Evolutionary conservation across 331 rosid genomes (phyloP).

Genomic region (Quercus phellos): DNA sequence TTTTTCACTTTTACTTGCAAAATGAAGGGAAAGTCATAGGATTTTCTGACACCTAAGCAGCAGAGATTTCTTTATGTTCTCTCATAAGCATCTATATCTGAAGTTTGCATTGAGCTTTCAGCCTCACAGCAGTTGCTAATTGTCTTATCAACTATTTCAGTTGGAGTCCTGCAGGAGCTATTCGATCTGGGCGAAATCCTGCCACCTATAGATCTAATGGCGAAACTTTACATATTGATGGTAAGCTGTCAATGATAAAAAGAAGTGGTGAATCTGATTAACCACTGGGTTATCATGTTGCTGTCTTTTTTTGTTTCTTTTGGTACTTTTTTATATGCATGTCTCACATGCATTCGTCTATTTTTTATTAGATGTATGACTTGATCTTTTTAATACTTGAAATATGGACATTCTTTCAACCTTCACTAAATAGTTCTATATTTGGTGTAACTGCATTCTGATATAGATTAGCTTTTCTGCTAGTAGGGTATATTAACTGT

Average conservation of each 20-base stretch:
- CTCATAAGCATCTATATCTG: background rate
- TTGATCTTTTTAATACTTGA: background rate
- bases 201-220: conserved; percentile 70
- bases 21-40: background rate
- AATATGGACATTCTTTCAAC: background rate
- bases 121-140: conserved; percentile 22
- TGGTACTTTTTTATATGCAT: conserved; percentile 4
- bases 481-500: background rate
- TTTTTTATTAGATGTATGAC: background rate
- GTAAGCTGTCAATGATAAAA: conserved; percentile 40
- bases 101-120: background rate
- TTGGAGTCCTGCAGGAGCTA: conserved; percentile 94
- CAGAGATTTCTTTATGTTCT: background rate
- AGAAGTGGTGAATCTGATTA: background rate
- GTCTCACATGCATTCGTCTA: background rate
- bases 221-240: conserved; percentile 65
- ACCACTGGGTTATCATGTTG: background rate
- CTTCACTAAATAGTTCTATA: background rate
- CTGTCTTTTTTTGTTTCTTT: background rate
- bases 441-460: background rate
- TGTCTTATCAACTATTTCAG: conserved; percentile 42
- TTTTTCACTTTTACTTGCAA: background rate
- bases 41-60: background rate
- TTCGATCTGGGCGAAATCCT: conserved; percentile 81
- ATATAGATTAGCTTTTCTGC: background rate